phyloP scores from a whole-genome alignment of 345 rosid species.

The Laguncularia racemosa region DNA sequence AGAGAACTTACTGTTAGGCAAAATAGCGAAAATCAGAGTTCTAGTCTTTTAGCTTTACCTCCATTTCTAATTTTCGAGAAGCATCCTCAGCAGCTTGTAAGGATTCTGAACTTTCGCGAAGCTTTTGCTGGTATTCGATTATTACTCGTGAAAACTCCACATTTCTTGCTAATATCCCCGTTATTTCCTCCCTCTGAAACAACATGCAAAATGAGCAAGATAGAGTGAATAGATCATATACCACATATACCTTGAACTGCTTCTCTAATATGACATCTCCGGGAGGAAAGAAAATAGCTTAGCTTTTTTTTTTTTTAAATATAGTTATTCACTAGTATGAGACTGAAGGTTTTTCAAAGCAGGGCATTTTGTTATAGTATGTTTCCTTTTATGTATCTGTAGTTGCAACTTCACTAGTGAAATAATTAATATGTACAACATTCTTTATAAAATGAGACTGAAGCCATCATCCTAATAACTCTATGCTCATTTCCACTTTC shows the following conservation, averaged over 20 bases:
- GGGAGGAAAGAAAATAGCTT: too few species aligned
- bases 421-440: too few species aligned
- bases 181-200: conserved; percentile 59
- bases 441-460: too few species aligned
- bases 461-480: too few species aligned
- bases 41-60: conserved; percentile 36
- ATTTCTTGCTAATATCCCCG: conserved; percentile 63
- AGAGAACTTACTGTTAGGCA: neutral
- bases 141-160: conserved; percentile 82
- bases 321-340: too few species aligned
- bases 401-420: too few species aligned
- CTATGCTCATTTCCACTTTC: too few species aligned
- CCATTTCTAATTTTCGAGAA: conserved; percentile 71
- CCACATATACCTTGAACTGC: neutral
- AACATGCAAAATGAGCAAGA: conserved; percentile 1
- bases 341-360: too few species aligned
- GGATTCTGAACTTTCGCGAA: conserved; percentile 75
- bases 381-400: too few species aligned
- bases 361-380: too few species aligned
- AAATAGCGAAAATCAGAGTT: neutral
- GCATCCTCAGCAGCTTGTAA: conserved; percentile 64
- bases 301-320: too few species aligned
- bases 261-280: too few species aligned
- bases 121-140: conserved; percentile 67
- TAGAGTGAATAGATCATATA: neutral